Percentiles rank a stretch among this genome's conserved stretches.
These are phyloP conservation scores for Verticillium nubilum DNA, from an alignment of 2,329 filamentous ascomycete genomes.

Conservation along the genomic window DNA sequence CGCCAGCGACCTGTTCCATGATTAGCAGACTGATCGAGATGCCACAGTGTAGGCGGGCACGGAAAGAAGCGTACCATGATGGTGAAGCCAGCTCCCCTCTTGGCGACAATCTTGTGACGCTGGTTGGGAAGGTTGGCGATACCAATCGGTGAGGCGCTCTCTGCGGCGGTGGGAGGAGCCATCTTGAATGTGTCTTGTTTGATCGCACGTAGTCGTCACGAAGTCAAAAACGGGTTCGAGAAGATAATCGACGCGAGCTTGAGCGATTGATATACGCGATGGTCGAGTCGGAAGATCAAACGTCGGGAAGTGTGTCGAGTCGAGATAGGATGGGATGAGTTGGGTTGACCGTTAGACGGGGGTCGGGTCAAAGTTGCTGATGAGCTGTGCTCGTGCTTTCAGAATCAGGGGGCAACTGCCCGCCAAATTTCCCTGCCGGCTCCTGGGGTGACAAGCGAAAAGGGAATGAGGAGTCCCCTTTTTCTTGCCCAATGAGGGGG, in stretches of 20 bases:
- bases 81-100: conserved; percentile 94
- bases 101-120: conserved; percentile 69
- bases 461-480: conserved; percentile 13
- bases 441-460: conserved; percentile 10
- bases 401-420: conserved; percentile 16
- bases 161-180: conserved; percentile 50
- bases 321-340: conserved; percentile 4
- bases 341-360: conserved; percentile 8
- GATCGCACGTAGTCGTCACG: neutral
- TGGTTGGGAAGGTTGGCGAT: conserved; percentile 71
- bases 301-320: neutral
- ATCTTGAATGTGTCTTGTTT: conserved; percentile 31
- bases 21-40: neutral
- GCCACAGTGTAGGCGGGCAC: neutral
- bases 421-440: conserved; percentile 13
- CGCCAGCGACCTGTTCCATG: conserved; percentile 75
- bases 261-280: conserved; percentile 10
- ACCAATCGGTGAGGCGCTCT: conserved; percentile 64
- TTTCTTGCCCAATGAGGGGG: conserved; percentile 10
- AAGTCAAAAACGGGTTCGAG: conserved; percentile 7
- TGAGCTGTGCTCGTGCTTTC: conserved; percentile 15
- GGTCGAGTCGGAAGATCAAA: conserved; percentile 9
- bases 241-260: conserved; percentile 5
- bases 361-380: conserved; percentile 13
- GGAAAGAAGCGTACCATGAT: conserved; percentile 74